Conservation (phyloP, 2,329 filamentous ascomycete species). For the Aspergillus fijiensis region DNA sequence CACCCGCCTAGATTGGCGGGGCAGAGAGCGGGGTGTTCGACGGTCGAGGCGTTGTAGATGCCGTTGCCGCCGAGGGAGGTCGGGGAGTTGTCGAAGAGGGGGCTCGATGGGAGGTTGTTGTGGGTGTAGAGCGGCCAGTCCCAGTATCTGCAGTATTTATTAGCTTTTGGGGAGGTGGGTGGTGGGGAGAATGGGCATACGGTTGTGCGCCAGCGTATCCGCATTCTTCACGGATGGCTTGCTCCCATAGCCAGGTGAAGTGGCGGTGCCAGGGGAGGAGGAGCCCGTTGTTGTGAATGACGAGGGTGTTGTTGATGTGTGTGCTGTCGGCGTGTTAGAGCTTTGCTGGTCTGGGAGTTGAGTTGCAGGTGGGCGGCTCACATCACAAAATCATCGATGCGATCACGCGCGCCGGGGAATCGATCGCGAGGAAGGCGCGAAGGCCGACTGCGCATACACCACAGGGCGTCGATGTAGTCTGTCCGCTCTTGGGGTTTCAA, state of each 20-base stretch:
- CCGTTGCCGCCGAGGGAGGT: conserved; percentile 16
- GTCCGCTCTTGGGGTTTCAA: conserved; percentile 19
- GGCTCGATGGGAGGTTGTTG: conserved; percentile 2
- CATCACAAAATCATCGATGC: conserved; percentile 32
- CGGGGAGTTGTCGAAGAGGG: conserved; percentile 8
- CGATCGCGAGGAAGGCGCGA: conserved; percentile 19
- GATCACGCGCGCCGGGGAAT: conserved; percentile 26
- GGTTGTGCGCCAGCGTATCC: conserved; percentile 15
- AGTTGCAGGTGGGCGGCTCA: conserved; percentile 8
- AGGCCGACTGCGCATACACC: conserved; percentile 23
- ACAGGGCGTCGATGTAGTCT: conserved; percentile 26
- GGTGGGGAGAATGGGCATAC: conserved; percentile 3
- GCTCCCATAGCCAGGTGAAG: conserved; percentile 16
- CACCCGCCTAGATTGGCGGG: neutral
- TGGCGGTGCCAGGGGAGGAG: conserved; percentile 22
- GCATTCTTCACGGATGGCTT: conserved; percentile 17
- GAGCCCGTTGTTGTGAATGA: conserved; percentile 21
- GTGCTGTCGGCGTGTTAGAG: conserved; percentile 6
- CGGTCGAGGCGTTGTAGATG: neutral
- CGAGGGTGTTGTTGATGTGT: conserved; percentile 30
- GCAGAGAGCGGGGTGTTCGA: conserved; percentile 2
- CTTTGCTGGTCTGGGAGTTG: neutral
- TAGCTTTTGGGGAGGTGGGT: neutral
- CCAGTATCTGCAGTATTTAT: conserved; percentile 16
- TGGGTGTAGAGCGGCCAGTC: conserved; percentile 12